Percentiles rank a stretch among this genome's conserved stretches.
phyloP scores from a whole-genome alignment of 2,329 filamentous ascomycete species.

The Arthroderma sp. region DNA sequence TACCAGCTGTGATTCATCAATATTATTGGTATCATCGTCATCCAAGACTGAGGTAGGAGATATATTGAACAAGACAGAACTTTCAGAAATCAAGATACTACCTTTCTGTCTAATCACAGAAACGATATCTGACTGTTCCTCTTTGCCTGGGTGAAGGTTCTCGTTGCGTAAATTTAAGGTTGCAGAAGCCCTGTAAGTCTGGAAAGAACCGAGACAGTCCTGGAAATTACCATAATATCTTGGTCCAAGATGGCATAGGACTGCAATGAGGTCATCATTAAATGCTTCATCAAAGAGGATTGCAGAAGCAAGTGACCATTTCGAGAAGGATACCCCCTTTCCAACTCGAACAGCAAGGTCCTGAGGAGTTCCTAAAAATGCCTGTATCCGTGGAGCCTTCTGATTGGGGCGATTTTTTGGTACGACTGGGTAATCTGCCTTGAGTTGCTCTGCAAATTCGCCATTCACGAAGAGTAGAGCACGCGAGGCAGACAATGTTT shows the following conservation, averaged over 20 bases:
- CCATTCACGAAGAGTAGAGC: slow-evolving; percentile 86
- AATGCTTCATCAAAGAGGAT: slow-evolving; percentile 78
- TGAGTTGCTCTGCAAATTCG: slow-evolving; percentile 84
- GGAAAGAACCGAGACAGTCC: slow-evolving; percentile 87
- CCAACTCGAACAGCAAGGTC: slow-evolving; percentile 70
- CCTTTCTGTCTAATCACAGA: slow-evolving; percentile 78
- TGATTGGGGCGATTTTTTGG: slow-evolving; percentile 51
- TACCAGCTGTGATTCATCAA: slow-evolving; percentile 61
- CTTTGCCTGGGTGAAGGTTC: slow-evolving; percentile 74
- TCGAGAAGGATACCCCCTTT: slow-evolving; percentile 58
- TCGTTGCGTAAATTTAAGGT: slow-evolving; percentile 85
- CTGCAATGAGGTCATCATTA: slow-evolving; percentile 82
- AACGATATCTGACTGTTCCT: slow-evolving; percentile 83
- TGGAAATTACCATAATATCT: slow-evolving; percentile 94
- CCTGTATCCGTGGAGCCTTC: slow-evolving; percentile 55
- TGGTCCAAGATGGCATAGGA: slow-evolving; percentile 79
- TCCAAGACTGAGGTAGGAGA: slow-evolving; percentile 69
- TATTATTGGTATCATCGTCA: slow-evolving; percentile 61
- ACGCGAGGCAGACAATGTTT: slow-evolving; percentile 62
- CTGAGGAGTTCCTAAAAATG: slow-evolving; percentile 84
- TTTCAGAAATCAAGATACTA: slow-evolving; percentile 67
- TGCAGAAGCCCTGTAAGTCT: slow-evolving; percentile 90
- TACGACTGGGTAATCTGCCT: slow-evolving; percentile 71
- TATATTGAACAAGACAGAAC: slow-evolving; percentile 69
- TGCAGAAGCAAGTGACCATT: slow-evolving; percentile 81